Percentiles rank a stretch among this genome's conserved stretches.
phyloP scores from a whole-genome alignment of 116 monocot genomes.

The Phalaenopsis hybrid region DNA sequence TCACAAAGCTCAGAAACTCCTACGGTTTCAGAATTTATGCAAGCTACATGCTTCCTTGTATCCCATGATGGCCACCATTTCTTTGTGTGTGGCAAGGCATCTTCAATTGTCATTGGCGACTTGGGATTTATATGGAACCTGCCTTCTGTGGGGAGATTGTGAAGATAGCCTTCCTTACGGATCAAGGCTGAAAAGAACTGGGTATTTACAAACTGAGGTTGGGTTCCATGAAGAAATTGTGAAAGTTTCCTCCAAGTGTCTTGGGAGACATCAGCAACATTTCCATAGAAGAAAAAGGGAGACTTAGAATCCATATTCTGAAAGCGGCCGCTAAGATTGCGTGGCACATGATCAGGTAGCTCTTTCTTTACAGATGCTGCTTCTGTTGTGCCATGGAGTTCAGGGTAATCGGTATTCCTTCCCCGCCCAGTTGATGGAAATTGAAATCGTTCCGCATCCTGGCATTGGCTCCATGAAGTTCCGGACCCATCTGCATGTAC shows the following conservation, averaged over 20 bases:
- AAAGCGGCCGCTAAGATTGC: neutral
- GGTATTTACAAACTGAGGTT: conserved; percentile 56
- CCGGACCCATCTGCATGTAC: conserved; percentile 13
- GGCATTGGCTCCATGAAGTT: conserved; percentile 12
- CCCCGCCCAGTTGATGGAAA: neutral
- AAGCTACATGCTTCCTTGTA: conserved; percentile 64
- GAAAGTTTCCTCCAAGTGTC: conserved; percentile 69
- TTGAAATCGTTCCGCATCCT: conserved; percentile 3
- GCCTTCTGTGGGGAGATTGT: conserved; percentile 59
- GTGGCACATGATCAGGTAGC: conserved; percentile 8
- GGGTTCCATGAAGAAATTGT: conserved; percentile 50
- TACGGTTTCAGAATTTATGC: conserved; percentile 35
- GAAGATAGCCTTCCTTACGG: conserved; percentile 77
- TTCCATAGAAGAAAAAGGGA: conserved; percentile 77
- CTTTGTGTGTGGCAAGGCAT: conserved; percentile 58
- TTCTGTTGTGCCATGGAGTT: neutral
- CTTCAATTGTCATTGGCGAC: conserved; percentile 66
- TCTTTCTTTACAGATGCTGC: conserved; percentile 18
- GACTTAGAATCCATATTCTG: conserved; percentile 17
- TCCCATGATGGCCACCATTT: conserved; percentile 96
- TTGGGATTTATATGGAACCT: conserved; percentile 40
- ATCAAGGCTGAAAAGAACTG: conserved; percentile 74
- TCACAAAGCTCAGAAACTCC: conserved; percentile 41
- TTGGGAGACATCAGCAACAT: conserved; percentile 47
- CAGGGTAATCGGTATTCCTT: neutral